Conservation (phyloP, 2,329 filamentous ascomycete species). For the Aschersonia sp. region DNA sequence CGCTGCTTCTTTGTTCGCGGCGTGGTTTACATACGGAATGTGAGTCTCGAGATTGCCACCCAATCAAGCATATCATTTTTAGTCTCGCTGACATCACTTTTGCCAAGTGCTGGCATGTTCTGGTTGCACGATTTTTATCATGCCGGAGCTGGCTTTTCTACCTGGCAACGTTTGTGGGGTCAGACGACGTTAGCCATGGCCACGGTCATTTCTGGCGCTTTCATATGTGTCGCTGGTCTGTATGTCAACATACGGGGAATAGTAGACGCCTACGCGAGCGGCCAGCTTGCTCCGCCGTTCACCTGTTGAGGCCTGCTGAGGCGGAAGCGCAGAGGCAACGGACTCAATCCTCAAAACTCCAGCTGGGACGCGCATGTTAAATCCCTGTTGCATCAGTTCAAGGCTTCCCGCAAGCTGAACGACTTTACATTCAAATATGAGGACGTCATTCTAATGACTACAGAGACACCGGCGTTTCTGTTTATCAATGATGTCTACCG, state of each 20-base stretch:
- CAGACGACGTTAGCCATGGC: conserved; percentile 23
- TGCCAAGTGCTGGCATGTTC: conserved; percentile 27
- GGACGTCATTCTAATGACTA: too few relatives aligned
- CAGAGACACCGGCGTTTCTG: too few relatives aligned
- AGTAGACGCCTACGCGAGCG: conserved; percentile 8
- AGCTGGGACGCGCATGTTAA: too few relatives aligned
- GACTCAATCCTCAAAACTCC: too few relatives aligned
- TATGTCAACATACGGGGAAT: conserved; percentile 30
- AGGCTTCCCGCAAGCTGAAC: too few relatives aligned
- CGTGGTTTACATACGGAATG: conserved; percentile 39
- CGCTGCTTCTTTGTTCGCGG: conserved; percentile 32
- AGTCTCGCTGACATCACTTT: neutral
- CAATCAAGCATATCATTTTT: neutral
- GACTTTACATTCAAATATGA: too few relatives aligned
- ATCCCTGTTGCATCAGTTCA: too few relatives aligned
- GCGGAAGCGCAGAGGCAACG: too few relatives aligned
- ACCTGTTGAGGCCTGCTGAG: conserved; percentile 1
- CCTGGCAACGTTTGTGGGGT: conserved; percentile 21
- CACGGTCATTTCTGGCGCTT: conserved; percentile 29
- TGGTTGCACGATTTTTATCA: conserved; percentile 35
- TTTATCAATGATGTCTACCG: too few relatives aligned
- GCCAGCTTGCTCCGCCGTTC: conserved; percentile 5
- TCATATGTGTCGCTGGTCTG: conserved; percentile 32
- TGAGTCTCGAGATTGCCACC: conserved; percentile 2
- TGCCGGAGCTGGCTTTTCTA: conserved; percentile 20